Evolutionary conservation across 169 alveolate species (phyloP), one percentile per base, ranked within the genome.

Genomic region (Cryptosporidium xiaoi): DNA sequence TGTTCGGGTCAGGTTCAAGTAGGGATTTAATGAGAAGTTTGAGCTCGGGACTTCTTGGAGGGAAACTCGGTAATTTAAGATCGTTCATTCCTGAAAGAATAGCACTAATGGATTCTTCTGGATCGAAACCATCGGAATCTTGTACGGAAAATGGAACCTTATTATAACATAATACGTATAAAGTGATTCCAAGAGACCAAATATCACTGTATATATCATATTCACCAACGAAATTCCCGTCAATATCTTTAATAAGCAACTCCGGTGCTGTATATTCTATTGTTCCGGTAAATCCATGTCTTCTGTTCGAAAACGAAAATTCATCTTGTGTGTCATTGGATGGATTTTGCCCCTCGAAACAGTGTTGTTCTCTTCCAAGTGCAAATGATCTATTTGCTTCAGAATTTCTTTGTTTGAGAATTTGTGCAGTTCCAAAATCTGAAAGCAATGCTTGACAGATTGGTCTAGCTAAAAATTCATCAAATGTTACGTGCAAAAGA

Each of bases 261-360:
- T 93, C 96, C 10, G 96, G 96, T 13, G 96, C 96, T 6, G 96
- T 93, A 83, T 92, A 93, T 69, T 93, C 96, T 1, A 93, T 87
- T n/a, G 96, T 93, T 6, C 96, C 96, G 10, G 95, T 93, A 71
- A 44, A 93, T 18, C 93, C 96, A 66, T 51, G 90, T 51, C 71
- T 64, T 33, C 67, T 55, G 18, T 60, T 68, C 48, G 71, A 51
- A 8, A 18, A 53, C 15, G 68, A 18, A 24, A 71, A 83, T 24
- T 77, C 83, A 5, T 82, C 64, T 15, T 53, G 66, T 20, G 18
- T 5, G 3, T 40, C 90, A 31, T 48, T 40, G 34, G 7, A 31
- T 65, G 10, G 56, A 65, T 46, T 58, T 24, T 83, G 90, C 27
- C 48, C 27, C n/a, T 48, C 83, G 1, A n/a, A 33, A 4, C n/a